Evolutionary conservation across 2,329 filamentous ascomycete species (phyloP), one percentile per base, ranked within the genome.

Genomic region (Botrytis medusae): DNA sequence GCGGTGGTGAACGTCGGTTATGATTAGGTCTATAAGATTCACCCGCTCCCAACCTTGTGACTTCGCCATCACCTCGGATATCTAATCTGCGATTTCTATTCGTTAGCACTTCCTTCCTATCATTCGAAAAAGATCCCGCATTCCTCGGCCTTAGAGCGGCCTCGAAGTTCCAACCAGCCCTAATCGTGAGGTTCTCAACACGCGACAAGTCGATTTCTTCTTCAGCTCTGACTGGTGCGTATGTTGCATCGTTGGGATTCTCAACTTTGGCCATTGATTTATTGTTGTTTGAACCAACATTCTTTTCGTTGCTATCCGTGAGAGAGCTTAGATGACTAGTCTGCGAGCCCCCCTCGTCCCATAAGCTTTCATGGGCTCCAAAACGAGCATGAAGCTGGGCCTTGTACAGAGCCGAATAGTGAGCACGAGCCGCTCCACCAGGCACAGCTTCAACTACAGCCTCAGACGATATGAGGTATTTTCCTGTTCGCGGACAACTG

Each of bases 21-120:
- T 67, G 71, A 57, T 76, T 71, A 63, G 80, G 80, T 72, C 79
- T 75, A 63, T 81, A 81, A 32, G 80, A 81, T 77, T 81, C 80
- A 22, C 80, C 80, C 46, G 74, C 77, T 40, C 80, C 80, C 73
- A 81, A 76, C 71, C 75, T 78, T 44, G 79, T 81, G 29, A 81
- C 79, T 74, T 81, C 79, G 46, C 80, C 80, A 62, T 81, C 79
- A 59, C 79, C 79, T 74, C 79, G 78, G 69, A 68, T 69, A 61
- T 73, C 72, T 7, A 71, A 42, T 65, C 72, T 73, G 70, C 32
- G 48, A 59, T 67, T 22, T 65, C 67, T 44, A n/a, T 68, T 76
- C 72, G 74, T 76, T 64, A 67, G 71, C 32, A 59, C n/a, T 40
- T 54, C 65, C 65, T 57, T 57, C n/a, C 40, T 40, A 71, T 48